Base-by-base conservation (phyloP, 1,284 basidiomycete genomes). In the Hortiboletus rubellus region DNA sequence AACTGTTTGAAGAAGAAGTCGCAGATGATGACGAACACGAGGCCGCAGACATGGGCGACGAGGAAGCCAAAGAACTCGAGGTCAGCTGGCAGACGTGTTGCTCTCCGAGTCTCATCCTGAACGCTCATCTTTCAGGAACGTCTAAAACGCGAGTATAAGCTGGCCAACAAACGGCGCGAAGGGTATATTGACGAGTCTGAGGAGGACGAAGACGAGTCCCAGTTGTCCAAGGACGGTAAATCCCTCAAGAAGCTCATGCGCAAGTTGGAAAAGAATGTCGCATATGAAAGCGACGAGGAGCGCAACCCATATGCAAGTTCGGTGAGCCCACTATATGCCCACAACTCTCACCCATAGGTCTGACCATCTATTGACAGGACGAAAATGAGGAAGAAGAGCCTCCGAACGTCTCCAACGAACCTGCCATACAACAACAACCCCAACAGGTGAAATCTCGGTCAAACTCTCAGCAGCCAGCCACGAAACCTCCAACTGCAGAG, bases 1-100 rank as follows among this genome's bases (percentile, higher is more conserved):
- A 91, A 57, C 82, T 88, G 27, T 94, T 84, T 66, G 92, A 94
- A 65, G 91, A 91, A 65, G 88, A 90, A 18, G 89, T 93, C 66
- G 88, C 88, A 22, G 93, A 94, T 64, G 92, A 95, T 62, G 92
- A 95, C 51, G 92, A 94, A 68, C 85, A 84, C 68, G 81, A 86
- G 44, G 77, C 81, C 22, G 87, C 91, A 55, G 85, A 85, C 33
- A 77, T 78, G 53, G 86, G 93, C 48, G 93, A 94, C 59, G 90
- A 93, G 56, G 90, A 93, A 67, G 82, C 86, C 40, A 94, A 91
- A 69, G 91, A 94, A 70, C 77, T 89, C n/a, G 91, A 93, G 80
- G 92, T 89, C 54, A 33, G 77, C 72, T 43, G 22, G 17, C 18
- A 31, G 30, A 34, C 8, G 34, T 22, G 42, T 36, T 27, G 17